phyloP scores from a whole-genome alignment of 2,329 filamentous ascomycete species.

The Aureobasidium subglaciale region DNA sequence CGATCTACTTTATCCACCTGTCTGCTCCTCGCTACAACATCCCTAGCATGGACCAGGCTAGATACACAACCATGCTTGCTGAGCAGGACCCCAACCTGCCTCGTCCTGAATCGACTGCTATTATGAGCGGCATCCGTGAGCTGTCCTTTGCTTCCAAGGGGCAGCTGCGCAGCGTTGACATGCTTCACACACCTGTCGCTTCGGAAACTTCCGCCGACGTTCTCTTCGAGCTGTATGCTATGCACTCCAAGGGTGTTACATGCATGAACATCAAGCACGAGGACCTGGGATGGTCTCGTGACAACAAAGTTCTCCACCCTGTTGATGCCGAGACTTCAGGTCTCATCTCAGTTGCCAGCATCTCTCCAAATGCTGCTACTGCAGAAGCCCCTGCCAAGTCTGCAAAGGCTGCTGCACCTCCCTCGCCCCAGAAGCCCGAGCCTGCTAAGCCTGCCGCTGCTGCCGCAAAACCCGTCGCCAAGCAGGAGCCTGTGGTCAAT shows the following conservation, averaged over 20 bases:
- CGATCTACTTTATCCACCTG: constrained; percentile 91
- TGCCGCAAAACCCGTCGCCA: constrained; percentile 19
- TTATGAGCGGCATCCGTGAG: constrained; percentile 93
- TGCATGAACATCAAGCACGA: constrained; percentile 78
- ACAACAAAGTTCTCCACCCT: constrained; percentile 77
- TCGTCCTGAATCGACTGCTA: constrained; percentile 87
- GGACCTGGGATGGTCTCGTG: constrained; percentile 84
- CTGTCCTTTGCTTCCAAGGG: constrained; percentile 87
- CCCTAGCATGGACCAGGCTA: constrained; percentile 72
- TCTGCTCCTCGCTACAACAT: constrained; percentile 91
- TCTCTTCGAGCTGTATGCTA: constrained; percentile 90
- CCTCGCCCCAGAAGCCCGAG: constrained; percentile 21
- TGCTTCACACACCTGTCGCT: constrained; percentile 62
- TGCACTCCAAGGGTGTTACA: constrained; percentile 96
- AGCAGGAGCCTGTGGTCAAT: constrained; percentile 19
- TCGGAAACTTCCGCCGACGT: constrained; percentile 56
- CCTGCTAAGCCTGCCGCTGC: constrained; percentile 19
- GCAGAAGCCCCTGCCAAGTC: constrained; percentile 19
- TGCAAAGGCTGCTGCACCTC: constrained; percentile 26
- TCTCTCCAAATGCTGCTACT: constrained; percentile 24
- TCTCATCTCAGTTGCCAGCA: constrained; percentile 64
- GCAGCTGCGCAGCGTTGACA: constrained; percentile 79
- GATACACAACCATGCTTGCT: constrained; percentile 73
- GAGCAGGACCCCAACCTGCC: constrained; percentile 66
- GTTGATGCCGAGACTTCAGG: constrained; percentile 70